A percentile compares a stretch with the other conserved stretches of the same genome.
Conservation (phyloP, 441 rosid genomes). For the Eugenia klotzschiana region DNA sequence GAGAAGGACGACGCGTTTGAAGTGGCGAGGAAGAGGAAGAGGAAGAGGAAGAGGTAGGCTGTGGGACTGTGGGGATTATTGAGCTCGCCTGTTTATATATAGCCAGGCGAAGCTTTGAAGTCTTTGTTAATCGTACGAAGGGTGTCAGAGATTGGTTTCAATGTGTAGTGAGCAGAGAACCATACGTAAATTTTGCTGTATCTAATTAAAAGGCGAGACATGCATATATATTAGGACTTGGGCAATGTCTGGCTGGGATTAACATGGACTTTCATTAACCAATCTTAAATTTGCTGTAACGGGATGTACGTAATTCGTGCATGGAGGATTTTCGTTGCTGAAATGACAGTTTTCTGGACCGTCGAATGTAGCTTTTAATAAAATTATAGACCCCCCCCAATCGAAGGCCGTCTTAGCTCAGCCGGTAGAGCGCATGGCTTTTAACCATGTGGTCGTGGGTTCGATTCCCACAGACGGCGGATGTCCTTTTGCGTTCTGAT, state of each 20-base stretch:
- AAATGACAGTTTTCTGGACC: no score
- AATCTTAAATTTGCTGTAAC: not conserved
- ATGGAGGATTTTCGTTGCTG: not conserved
- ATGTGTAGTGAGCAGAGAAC: not conserved
- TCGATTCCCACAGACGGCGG: not conserved
- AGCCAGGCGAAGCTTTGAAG: not conserved
- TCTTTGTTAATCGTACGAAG: not conserved
- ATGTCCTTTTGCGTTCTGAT: rapidly evolving
- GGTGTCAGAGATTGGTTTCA: not conserved
- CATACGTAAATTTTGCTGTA: not conserved
- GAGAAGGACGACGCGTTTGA: not conserved
- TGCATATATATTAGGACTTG: not conserved
- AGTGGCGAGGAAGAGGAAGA: not conserved
- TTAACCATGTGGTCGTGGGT: not conserved
- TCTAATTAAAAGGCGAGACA: not conserved
- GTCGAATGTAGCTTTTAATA: no score
- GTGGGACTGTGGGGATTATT: not conserved
- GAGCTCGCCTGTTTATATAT: not conserved
- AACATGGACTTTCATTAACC: not conserved
- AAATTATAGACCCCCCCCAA: no score
- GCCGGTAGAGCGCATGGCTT: not conserved
- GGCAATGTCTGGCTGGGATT: not conserved
- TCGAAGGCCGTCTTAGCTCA: not conserved
- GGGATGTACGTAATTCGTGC: not conserved
- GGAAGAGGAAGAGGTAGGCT: not conserved